Evolutionary conservation across 2,329 filamentous ascomycete genomes (phyloP).

Genomic region (Penicillium sp.): DNA sequence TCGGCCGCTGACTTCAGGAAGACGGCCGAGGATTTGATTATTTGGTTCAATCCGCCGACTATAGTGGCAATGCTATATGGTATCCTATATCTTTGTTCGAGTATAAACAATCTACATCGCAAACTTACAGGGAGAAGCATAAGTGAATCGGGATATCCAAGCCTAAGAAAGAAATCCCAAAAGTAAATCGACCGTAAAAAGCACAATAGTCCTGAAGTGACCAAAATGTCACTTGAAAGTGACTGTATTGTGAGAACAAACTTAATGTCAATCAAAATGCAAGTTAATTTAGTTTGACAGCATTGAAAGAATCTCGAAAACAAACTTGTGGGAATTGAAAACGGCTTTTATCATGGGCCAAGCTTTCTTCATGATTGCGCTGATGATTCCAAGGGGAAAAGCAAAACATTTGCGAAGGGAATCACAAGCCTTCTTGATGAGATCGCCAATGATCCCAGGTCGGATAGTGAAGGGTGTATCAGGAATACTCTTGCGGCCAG

Average conservation of each 20-base stretch:
- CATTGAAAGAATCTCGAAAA: not conserved
- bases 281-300: not conserved
- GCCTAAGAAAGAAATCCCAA: not conserved
- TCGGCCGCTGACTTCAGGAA: too few species aligned
- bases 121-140: not conserved
- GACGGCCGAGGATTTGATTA: too few species aligned
- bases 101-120: not conserved
- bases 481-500: too few species aligned
- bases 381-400: not conserved
- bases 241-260: not conserved
- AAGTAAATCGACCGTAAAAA: not conserved
- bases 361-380: not conserved
- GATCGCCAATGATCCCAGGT: not conserved
- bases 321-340: not conserved
- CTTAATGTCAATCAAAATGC: not conserved
- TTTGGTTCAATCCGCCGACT: too few species aligned
- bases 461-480: not conserved
- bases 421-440: not conserved
- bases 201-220: not conserved
- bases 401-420: not conserved
- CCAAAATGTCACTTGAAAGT: not conserved
- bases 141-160: too few species aligned
- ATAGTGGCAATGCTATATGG: not conserved
- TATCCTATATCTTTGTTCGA: not conserved
- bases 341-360: not conserved